phyloP scores from a whole-genome alignment of 768 basidiomycete species.

The Polyporus arcularius region DNA sequence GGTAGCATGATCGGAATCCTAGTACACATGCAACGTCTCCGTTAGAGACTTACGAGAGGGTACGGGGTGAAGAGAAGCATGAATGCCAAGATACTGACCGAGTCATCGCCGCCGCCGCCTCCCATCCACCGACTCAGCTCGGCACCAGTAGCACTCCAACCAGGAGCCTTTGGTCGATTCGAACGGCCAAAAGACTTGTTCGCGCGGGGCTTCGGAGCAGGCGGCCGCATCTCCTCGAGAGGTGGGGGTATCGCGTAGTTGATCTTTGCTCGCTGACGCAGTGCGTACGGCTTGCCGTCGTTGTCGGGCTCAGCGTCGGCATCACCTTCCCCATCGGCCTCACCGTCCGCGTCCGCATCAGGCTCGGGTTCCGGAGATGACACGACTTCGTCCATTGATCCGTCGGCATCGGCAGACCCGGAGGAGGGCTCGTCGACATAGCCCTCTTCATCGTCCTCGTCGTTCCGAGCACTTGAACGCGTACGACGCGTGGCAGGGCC shows the following conservation, averaged over 20 bases:
- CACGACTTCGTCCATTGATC: conserved; percentile 56
- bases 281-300: conserved; percentile 62
- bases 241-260: conserved; percentile 85
- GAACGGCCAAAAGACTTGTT: conserved; percentile 27
- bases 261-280: conserved; percentile 65
- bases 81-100: conserved; percentile 36
- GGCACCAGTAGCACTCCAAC: conserved; percentile 80
- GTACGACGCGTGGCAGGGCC: conserved; percentile 22
- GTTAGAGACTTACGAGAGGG: not conserved
- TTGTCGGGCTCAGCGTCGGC: conserved; percentile 46
- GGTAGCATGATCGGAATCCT: conserved; percentile 75
- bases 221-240: conserved; percentile 64
- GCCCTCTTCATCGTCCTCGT: conserved; percentile 50
- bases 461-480: conserved; percentile 25
- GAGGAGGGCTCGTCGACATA: conserved; percentile 52
- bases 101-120: conserved; percentile 63
- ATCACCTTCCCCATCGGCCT: conserved; percentile 44
- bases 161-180: conserved; percentile 47
- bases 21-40: not conserved
- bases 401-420: conserved; percentile 55
- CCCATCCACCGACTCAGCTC: conserved; percentile 81
- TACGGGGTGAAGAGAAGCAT: not conserved
- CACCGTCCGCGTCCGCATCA: conserved; percentile 42
- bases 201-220: conserved; percentile 40
- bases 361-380: conserved; percentile 39